Evolutionary conservation across 1,284 basidiomycete genomes (phyloP), one percentile per base, ranked within the genome.

Genomic region (Hemileia vastatrix): DNA sequence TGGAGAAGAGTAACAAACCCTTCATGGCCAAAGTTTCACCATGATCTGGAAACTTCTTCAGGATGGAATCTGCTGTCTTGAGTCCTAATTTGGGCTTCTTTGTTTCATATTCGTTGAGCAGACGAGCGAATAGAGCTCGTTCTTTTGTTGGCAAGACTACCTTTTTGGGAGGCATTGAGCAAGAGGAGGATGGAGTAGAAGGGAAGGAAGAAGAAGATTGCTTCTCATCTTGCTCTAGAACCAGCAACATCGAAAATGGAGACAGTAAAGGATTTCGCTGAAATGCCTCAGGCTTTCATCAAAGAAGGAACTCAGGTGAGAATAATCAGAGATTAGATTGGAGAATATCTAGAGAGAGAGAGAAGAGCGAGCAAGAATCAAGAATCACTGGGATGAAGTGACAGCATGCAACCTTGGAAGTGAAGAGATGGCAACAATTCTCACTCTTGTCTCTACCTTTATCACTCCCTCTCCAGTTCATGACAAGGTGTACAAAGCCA

Each of bases 1-100:
- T 85, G 68, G 90, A 87, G 6, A 85, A 86, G 61, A 92, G 77
- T 56, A 93, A 80, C 54, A 95, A 83, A 2, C 92, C 92, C 76
- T 93, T 94, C 86, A 96, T 90, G 72, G 88, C 90, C 71, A 90
- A 77, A 21, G 92, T 92, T 78, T 95, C 90, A 70, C 92, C 95
- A 83, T 97, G 92, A 58, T 94, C 86, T 0, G 94, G 92, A 71
- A 85, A 84, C 80, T 94, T 95, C 79, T 92, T 94, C 76, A 98
- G 83, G 74, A 98, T 94, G 70, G 85, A 83, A 77, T 97, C 93
- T 1, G 91, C 90, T 6, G 87, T 85, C 78, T 96, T 96, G 71
- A 90, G 80, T 44, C 87, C 93, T 71, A 90, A 90, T 74, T 91
- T 88, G 77, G 92, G 85, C 75, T 91, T 87, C 73, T 88, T 85